phyloP scores from a whole-genome alignment of 2,329 filamentous ascomycete species.

The Fusarium tricinctum region DNA sequence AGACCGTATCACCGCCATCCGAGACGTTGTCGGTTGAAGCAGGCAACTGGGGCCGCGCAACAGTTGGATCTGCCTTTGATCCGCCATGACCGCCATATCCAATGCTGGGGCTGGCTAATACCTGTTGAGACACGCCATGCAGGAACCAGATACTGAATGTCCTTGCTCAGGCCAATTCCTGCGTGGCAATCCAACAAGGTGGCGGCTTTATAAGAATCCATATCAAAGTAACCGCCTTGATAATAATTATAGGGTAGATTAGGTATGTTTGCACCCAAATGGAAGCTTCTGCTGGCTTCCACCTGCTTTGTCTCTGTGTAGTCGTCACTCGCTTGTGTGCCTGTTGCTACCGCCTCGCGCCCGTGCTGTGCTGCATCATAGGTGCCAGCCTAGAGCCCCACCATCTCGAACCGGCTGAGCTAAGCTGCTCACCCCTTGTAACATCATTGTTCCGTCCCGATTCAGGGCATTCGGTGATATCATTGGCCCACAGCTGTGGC shows the following conservation, averaged over 20 bases:
- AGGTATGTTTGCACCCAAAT: constrained; percentile 17
- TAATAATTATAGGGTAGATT: neutral
- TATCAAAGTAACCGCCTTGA: neutral
- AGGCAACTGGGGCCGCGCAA: constrained; percentile 34
- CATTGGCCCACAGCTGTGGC: constrained; percentile 54
- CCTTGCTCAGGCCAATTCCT: constrained; percentile 3
- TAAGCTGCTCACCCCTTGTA: constrained; percentile 47
- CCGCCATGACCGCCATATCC: constrained; percentile 33
- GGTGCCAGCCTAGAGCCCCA: constrained; percentile 40
- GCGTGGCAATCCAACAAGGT: constrained; percentile 28
- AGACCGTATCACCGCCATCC: neutral
- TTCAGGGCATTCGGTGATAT: constrained; percentile 49
- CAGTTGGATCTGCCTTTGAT: constrained; percentile 35
- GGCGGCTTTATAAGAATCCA: constrained; percentile 15
- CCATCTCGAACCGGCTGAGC: constrained; percentile 43
- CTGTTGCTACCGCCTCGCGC: constrained; percentile 43
- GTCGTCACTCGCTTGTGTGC: constrained; percentile 49
- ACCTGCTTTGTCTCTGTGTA: constrained; percentile 43
- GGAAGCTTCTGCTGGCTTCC: constrained; percentile 45
- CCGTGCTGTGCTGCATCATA: constrained; percentile 47
- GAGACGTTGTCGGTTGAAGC: constrained; percentile 12
- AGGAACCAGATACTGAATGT: constrained; percentile 16
- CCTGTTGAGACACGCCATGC: constrained; percentile 25
- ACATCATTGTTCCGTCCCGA: constrained; percentile 57
- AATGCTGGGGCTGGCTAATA: neutral